Evolutionary conservation across 2,329 filamentous ascomycete species (phyloP).

Genomic region (Phoma herbarum): DNA sequence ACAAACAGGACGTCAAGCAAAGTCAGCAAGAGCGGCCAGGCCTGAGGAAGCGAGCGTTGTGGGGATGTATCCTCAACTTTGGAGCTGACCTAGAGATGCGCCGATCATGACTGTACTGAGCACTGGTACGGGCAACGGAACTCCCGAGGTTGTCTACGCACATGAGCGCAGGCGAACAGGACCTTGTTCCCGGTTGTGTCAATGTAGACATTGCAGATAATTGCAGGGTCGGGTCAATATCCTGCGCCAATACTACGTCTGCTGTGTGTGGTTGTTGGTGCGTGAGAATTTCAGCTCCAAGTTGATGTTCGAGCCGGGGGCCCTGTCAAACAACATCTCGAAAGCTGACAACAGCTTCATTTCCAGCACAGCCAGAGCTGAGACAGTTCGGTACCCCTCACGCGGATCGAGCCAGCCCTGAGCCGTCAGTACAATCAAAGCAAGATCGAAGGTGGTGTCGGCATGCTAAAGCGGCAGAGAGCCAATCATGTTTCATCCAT

Average conservation of each 20-base stretch:
- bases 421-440: constrained; percentile 28
- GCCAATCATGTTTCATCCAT: constrained; percentile 37
- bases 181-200: constrained; percentile 3
- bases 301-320: constrained; percentile 7
- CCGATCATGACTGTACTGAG: constrained; percentile 15
- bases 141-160: constrained; percentile 6
- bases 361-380: constrained; percentile 14
- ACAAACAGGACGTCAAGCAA: constrained; percentile 10
- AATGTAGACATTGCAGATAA: background rate
- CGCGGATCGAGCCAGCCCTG: constrained; percentile 23
- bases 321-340: constrained; percentile 9
- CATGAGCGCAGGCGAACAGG: constrained; percentile 7
- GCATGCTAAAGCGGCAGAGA: constrained; percentile 21
- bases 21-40: constrained; percentile 19
- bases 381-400: constrained; percentile 18
- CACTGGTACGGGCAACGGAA: background rate
- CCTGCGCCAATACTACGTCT: background rate
- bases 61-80: constrained; percentile 18
- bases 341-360: constrained; percentile 10
- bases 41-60: constrained; percentile 17
- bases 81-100: constrained; percentile 9
- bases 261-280: background rate
- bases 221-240: background rate
- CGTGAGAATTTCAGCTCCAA: constrained; percentile 1
- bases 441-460: constrained; percentile 28